These are phyloP conservation scores for Penstemon barbatus DNA, from an alignment of 257 asterid species.

Conservation along the genomic window DNA sequence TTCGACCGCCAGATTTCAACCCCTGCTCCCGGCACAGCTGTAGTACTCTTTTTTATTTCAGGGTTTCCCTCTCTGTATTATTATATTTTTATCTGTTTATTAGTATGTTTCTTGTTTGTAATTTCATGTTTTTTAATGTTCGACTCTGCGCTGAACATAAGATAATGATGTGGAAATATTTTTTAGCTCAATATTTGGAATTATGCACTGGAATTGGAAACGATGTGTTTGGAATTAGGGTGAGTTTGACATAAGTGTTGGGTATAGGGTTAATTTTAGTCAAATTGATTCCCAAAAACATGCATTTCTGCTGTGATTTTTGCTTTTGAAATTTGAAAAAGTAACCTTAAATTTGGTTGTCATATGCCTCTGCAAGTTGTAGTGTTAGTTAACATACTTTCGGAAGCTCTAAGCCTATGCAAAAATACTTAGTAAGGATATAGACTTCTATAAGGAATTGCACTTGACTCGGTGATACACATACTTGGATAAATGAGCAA, in stretches of 20 bases:
- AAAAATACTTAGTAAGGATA: no score
- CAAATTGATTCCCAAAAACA: background rate
- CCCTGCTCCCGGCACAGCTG: slow-evolving; percentile 94
- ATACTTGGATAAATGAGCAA: background rate
- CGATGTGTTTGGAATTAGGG: background rate
- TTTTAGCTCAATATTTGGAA: background rate
- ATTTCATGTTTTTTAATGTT: background rate
- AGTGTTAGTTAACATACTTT: no score
- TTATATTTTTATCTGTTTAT: background rate
- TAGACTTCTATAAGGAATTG: background rate
- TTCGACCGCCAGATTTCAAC: slow-evolving; percentile 92
- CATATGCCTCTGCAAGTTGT: background rate
- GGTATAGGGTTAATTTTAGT: background rate
- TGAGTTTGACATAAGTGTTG: background rate
- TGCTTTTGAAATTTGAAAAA: background rate
- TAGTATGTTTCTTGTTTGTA: background rate
- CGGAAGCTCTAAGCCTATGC: no score
- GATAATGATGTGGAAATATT: slow-evolving; percentile 15
- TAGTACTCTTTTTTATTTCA: slow-evolving; percentile 32
- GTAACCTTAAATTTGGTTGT: background rate
- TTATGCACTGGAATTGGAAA: slow-evolving; percentile 17
- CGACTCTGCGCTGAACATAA: slow-evolving; percentile 2
- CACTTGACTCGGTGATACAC: background rate
- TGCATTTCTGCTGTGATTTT: background rate
- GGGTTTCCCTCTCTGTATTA: slow-evolving; percentile 3